Conservation (phyloP, 441 rosid species). For the Euphorbia schlechtendalii region DNA sequence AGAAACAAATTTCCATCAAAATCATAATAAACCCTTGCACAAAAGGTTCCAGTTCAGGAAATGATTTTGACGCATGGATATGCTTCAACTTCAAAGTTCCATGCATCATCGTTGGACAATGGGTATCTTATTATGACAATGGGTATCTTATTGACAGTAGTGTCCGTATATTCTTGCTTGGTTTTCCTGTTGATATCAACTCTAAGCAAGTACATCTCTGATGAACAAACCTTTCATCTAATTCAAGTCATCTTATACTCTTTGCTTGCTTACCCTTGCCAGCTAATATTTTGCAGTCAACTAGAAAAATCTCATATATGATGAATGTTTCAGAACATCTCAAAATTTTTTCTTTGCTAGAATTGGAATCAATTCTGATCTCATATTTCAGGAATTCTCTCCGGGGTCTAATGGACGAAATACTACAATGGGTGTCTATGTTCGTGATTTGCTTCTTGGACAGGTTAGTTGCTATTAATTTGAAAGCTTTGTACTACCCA, state of each 20-base stretch:
- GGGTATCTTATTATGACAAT: too few relatives aligned
- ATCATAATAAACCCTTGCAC: background rate
- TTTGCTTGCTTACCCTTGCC: background rate
- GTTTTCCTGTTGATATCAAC: background rate
- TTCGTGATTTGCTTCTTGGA: conserved; percentile 95
- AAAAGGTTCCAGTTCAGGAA: background rate
- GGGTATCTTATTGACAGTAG: too few relatives aligned
- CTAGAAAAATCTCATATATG: background rate
- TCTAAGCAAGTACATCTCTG: background rate
- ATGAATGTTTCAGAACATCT: background rate
- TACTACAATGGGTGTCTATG: conserved; percentile 87
- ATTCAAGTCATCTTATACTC: background rate
- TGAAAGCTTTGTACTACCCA: background rate
- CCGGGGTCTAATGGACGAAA: conserved; percentile 77
- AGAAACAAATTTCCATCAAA: too few relatives aligned
- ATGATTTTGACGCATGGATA: background rate
- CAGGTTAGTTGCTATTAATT: conserved; percentile 53
- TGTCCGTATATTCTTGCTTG: background rate
- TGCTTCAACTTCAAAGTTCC: background rate
- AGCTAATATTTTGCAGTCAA: background rate
- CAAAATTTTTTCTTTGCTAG: background rate
- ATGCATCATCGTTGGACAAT: too few relatives aligned
- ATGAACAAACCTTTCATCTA: background rate
- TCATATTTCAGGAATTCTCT: conserved; percentile 68
- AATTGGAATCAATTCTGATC: background rate